A percentile compares a stretch with the other conserved stretches of the same genome.
These are phyloP conservation scores for Thamnidium elegans DNA, from an alignment of 192 early-diverging fungal genomes.

Conservation along the genomic window DNA sequence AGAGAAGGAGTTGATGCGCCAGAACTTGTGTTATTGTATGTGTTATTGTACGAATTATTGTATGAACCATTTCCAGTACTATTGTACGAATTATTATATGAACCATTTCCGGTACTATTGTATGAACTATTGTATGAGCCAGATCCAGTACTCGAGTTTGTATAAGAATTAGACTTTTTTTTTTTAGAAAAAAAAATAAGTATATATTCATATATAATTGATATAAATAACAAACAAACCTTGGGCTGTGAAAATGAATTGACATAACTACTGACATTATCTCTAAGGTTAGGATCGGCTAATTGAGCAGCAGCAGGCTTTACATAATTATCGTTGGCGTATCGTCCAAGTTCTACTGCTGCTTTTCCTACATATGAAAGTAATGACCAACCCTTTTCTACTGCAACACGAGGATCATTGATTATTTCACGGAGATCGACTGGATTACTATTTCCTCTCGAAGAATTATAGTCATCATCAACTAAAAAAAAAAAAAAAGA, in stretches of 20 bases:
- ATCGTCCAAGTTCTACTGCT: constrained; percentile 38
- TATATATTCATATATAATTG: too few species aligned
- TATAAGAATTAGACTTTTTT: background rate
- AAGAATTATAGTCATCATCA: too few species aligned
- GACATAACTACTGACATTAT: constrained; percentile 60
- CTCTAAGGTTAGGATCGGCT: constrained; percentile 64
- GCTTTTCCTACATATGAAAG: constrained; percentile 46
- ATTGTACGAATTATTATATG: too few species aligned
- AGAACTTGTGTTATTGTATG: background rate
- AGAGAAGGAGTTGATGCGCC: constrained; percentile 1
- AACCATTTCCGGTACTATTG: too few species aligned
- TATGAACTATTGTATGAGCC: background rate
- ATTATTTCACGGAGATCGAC: constrained; percentile 56
- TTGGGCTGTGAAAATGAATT: constrained; percentile 45
- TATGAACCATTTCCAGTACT: too few species aligned
- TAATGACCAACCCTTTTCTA: constrained; percentile 67
- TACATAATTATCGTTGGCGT: constrained; percentile 64
- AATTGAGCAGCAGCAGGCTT: constrained; percentile 62
- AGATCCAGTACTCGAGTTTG: background rate
- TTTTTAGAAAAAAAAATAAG: too few species aligned
- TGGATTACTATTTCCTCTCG: too few species aligned
- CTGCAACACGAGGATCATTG: constrained; percentile 61
- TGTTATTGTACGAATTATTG: too few species aligned
- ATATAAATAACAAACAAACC: background rate
- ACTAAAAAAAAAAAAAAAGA: constrained; percentile 2